phyloP scores from a whole-genome alignment of 2,329 filamentous ascomycete species.

The Ceratocystis cacaofunesta region DNA sequence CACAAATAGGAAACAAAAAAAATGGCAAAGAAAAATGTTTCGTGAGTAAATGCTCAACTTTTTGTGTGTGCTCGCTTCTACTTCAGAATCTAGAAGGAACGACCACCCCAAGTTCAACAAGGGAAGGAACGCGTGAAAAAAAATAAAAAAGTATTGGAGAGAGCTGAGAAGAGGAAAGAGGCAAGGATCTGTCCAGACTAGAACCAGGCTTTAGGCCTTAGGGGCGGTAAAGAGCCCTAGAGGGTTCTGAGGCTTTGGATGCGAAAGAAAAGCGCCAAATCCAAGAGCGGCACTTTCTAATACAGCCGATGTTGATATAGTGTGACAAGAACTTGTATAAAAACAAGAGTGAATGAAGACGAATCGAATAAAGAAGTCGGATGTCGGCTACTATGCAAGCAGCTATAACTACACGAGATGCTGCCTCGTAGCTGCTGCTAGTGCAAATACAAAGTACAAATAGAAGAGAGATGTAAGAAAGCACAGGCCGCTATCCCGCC shows the following conservation, averaged over 20 bases:
- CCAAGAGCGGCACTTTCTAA: background rate
- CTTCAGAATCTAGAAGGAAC: background rate
- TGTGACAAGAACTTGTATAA: background rate
- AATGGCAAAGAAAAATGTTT: background rate
- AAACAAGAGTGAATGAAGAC: background rate
- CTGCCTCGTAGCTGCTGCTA: background rate
- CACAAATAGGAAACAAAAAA: background rate
- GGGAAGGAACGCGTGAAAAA: slow-evolving; percentile 2
- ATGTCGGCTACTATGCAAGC: too few relatives aligned
- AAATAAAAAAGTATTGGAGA: background rate
- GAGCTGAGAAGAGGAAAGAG: background rate
- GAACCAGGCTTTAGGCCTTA: background rate
- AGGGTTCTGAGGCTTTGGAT: background rate
- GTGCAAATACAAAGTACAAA: background rate
- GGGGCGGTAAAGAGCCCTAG: background rate
- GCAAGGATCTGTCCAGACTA: background rate
- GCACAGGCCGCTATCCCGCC: background rate
- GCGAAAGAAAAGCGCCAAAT: background rate
- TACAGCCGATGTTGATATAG: background rate
- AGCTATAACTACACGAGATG: background rate
- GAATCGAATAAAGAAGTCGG: background rate
- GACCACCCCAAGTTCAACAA: background rate
- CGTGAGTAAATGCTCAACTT: background rate
- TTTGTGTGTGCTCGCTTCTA: background rate
- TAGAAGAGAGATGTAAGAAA: background rate